Evolutionary conservation across 1,284 basidiomycete genomes (phyloP).

Genomic region (Heterobasidion irregulare): DNA sequence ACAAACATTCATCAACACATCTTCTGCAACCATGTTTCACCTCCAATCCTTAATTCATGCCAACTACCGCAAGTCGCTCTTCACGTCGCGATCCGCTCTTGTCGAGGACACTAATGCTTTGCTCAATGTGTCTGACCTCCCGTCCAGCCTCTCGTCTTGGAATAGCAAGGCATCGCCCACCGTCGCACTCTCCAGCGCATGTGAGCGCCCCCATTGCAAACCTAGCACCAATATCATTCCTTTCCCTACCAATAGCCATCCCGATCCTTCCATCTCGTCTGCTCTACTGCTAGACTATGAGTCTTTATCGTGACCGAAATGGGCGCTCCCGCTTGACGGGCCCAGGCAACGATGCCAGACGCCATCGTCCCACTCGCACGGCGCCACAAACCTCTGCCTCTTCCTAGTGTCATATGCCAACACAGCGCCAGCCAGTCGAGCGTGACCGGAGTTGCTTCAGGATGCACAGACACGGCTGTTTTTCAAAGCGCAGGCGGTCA

Average conservation of each 20-base stretch:
- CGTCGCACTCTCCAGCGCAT: slow-evolving; percentile 1
- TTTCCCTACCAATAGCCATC: not conserved
- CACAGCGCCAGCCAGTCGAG: too few species aligned
- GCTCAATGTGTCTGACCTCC: not conserved
- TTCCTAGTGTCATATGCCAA: not conserved
- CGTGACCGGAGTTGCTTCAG: slow-evolving; percentile 39
- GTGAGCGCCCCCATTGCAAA: not conserved
- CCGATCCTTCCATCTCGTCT: not conserved
- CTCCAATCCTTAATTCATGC: slow-evolving; percentile 1
- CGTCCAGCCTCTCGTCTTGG: not conserved
- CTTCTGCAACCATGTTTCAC: not conserved
- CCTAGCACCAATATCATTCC: not conserved
- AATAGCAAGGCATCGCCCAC: not conserved
- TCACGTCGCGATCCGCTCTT: not conserved
- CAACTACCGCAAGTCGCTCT: not conserved
- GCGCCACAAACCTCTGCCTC: not conserved
- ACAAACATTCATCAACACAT: not conserved
- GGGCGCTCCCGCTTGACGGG: not conserved
- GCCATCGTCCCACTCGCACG: not conserved
- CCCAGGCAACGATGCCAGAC: not conserved
- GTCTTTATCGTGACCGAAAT: not conserved
- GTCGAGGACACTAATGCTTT: not conserved
- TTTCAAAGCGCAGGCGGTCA: slow-evolving; percentile 87
- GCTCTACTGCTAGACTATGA: not conserved
- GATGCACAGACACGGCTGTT: slow-evolving; percentile 91